These are phyloP conservation scores for Stramenopiles sp. DNA, from an alignment of 352 stramenopile species.

Conservation along the genomic window DNA sequence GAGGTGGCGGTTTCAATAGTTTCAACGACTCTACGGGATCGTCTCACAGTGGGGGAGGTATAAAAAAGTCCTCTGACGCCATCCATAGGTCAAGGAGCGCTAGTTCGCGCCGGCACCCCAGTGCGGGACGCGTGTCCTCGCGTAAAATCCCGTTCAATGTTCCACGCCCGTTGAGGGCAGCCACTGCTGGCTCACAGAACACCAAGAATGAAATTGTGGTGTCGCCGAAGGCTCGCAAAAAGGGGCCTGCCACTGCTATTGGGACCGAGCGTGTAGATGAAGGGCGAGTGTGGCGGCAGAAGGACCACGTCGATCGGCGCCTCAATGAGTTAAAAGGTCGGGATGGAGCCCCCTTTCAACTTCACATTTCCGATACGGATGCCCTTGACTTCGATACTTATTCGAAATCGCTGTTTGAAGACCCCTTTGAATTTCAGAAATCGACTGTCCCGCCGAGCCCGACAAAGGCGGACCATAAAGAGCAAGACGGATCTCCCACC, in stretches of 20 bases:
- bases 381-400: neutral
- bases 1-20: too few species aligned
- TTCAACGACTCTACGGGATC: neutral
- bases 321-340: neutral
- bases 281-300: neutral
- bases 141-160: neutral
- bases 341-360: neutral
- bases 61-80: neutral
- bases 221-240: neutral
- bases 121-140: neutral
- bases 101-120: neutral
- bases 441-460: neutral
- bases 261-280: neutral
- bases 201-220: neutral
- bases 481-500: neutral
- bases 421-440: slow-evolving; percentile 7
- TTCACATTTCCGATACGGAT: neutral
- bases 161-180: neutral
- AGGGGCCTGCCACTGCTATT: neutral
- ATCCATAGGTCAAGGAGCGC: neutral
- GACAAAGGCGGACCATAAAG: too few species aligned
- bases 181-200: neutral
- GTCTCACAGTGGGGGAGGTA: neutral
- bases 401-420: neutral
- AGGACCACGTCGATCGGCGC: neutral